Base-by-base conservation (phyloP, 495 filamentous ascomycete genomes). In the Echria macrotheca region DNA sequence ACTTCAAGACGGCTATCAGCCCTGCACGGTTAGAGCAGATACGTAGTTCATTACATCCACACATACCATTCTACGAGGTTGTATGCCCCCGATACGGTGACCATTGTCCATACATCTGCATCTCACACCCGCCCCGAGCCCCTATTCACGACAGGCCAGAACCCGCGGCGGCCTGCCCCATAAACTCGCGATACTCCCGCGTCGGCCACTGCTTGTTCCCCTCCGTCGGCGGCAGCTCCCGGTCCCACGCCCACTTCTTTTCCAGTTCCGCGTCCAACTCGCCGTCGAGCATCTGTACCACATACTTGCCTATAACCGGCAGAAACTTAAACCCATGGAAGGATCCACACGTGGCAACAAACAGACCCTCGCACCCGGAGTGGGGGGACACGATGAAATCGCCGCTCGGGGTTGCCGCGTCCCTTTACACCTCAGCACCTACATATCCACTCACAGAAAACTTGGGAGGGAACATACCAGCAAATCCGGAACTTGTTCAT, bases 301-400 rank as follows among this genome's bases (percentile, higher is more conserved):
- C 72, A 50, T 80, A 79, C 43, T 80, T 74, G 4, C 78, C 78
- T 14, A 81, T 55, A 7, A 75, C 69, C 0, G 78, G 78, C 21
- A 80, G 66, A 59, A 81, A 80, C 59, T 81, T 81, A 59, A 64
- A 81, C 2, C 66, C 63, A 44, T 73, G 70, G 47, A 71, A 72
- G 5, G 66, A 69, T 4, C 70, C 70, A 29, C 56, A 61, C 5
- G 62, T 66, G 0, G 70, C 70, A 33, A 74, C 42, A 43, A 62
- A 69, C n/a, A 74, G 52, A 18, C 67, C 66, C 5, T 66, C 52
- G 21, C 64, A 69, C 12, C 59, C 64, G 0, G 76, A 67, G 58
- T 80, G 77, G n/a, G 70, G 63, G 25, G 69, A 72, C 32, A 80
- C 75, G 33, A 77, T 75, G 52, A 75, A 76, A 53, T 78, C 73